These are phyloP conservation scores for Colletotrichum sp. DNA, from an alignment of 2,329 filamentous ascomycete species.

Conservation along the genomic window DNA sequence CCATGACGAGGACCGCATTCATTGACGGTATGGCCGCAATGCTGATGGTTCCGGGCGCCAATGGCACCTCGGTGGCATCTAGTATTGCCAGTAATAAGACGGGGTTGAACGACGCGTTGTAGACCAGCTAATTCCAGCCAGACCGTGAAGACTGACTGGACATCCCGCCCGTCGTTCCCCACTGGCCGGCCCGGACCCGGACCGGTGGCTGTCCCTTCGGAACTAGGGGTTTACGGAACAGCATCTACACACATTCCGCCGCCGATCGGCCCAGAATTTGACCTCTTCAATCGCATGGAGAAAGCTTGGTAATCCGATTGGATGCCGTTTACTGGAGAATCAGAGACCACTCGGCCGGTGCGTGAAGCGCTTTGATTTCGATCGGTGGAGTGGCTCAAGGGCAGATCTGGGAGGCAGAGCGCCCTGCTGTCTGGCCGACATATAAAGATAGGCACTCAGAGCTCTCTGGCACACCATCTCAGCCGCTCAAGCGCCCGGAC, in stretches of 20 bases:
- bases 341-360: neutral
- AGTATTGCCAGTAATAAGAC: constrained; percentile 55
- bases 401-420: neutral
- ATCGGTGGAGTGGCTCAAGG: neutral
- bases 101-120: constrained; percentile 56
- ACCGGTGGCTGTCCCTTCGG: neutral
- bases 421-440: neutral
- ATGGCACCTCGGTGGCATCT: constrained; percentile 54
- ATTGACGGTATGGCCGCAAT: constrained; percentile 57
- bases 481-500: neutral
- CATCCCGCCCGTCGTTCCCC: neutral
- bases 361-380: neutral
- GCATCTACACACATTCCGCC: neutral
- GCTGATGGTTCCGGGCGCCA: constrained; percentile 47
- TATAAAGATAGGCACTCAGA: neutral
- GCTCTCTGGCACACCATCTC: neutral
- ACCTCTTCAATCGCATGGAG: neutral
- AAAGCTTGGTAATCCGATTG: neutral
- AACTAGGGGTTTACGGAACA: neutral
- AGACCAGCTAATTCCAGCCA: constrained; percentile 57
- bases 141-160: rapidly evolving
- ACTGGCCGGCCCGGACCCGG: neutral
- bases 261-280: neutral
- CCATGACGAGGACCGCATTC: constrained; percentile 44
- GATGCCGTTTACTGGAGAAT: neutral